A percentile compares a stretch with the other conserved stretches of the same genome.
These are phyloP conservation scores for Tolypocladium album DNA, from an alignment of 2,329 filamentous ascomycete species.

Conservation along the genomic window DNA sequence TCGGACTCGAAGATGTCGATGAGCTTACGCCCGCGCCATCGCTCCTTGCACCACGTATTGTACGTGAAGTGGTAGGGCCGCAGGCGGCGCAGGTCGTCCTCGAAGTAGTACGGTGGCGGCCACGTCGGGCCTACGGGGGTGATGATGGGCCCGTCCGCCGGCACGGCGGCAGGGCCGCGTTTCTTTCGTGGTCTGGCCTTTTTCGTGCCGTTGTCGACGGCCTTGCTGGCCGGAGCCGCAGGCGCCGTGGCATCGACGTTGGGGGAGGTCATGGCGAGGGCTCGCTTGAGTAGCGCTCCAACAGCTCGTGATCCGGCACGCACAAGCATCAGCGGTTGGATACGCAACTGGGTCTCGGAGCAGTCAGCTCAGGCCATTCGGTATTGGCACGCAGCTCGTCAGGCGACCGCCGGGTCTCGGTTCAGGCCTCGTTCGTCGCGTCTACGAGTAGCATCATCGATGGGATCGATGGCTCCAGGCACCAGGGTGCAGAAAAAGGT, in stretches of 20 bases:
- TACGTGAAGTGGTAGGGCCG: slow-evolving; percentile 87
- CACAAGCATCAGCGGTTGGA: slow-evolving; percentile 6
- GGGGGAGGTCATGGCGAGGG: slow-evolving; percentile 6
- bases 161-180: slow-evolving; percentile 5
- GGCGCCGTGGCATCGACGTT: slow-evolving; percentile 1
- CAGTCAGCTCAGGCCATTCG: neutral
- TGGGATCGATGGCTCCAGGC: neutral
- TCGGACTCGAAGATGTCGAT: slow-evolving; percentile 85
- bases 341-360: neutral
- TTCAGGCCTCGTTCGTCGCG: neutral
- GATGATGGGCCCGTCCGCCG: slow-evolving; percentile 14
- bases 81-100: slow-evolving; percentile 74
- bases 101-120: slow-evolving; percentile 67
- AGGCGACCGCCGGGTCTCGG: neutral
- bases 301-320: slow-evolving; percentile 6
- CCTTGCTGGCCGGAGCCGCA: slow-evolving; percentile 3
- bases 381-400: neutral
- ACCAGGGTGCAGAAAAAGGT: slow-evolving; percentile 5
- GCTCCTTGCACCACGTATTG: slow-evolving; percentile 87
- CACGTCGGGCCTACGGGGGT: slow-evolving; percentile 27
- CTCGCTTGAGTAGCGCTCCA: slow-evolving; percentile 3
- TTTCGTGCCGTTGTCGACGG: neutral
- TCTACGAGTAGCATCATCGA: neutral
- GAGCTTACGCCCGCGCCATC: slow-evolving; percentile 75
- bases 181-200: neutral